phyloP scores from a whole-genome alignment of 1,284 basidiomycete species.

The Amylostereum areolatum region DNA sequence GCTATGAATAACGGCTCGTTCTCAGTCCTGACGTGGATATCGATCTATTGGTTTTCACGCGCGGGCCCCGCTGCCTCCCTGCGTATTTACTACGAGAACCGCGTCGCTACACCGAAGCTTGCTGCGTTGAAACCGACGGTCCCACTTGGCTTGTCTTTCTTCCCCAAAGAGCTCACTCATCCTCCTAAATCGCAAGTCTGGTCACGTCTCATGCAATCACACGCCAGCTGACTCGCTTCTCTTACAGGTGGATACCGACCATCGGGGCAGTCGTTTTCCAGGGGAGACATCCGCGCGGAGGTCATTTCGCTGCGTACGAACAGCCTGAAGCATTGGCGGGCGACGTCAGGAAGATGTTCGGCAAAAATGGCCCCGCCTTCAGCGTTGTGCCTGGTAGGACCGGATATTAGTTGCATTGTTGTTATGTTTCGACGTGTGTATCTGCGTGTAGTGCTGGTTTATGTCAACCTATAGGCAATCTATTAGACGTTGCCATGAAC shows the following conservation, averaged over 20 bases:
- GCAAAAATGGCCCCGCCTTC: slow-evolving; percentile 6
- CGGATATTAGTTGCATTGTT: too few relatives aligned
- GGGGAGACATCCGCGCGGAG: slow-evolving; percentile 6
- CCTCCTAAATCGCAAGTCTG: slow-evolving; percentile 32
- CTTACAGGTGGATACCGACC: slow-evolving; percentile 3
- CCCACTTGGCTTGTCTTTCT: slow-evolving; percentile 42
- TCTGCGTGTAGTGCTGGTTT: too few relatives aligned
- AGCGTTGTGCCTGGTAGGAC: background rate
- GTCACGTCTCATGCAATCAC: background rate
- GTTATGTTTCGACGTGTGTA: too few relatives aligned
- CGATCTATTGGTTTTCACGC: slow-evolving; percentile 53
- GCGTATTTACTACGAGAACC: slow-evolving; percentile 47
- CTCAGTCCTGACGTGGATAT: slow-evolving; percentile 52
- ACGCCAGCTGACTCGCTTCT: background rate
- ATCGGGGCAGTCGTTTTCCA: slow-evolving; percentile 10
- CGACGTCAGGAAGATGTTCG: slow-evolving; percentile 12
- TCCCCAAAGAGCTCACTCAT: slow-evolving; percentile 37
- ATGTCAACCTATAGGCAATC: too few relatives aligned
- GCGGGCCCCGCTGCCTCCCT: slow-evolving; percentile 47
- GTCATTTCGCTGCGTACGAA: slow-evolving; percentile 15
- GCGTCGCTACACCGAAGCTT: background rate
- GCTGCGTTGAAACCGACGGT: slow-evolving; percentile 20
- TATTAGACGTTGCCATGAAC: too few relatives aligned
- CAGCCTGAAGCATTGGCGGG: slow-evolving; percentile 5
- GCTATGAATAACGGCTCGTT: background rate